Conservation (phyloP, 2,329 filamentous ascomycete species). For the Alternaria sp. region DNA sequence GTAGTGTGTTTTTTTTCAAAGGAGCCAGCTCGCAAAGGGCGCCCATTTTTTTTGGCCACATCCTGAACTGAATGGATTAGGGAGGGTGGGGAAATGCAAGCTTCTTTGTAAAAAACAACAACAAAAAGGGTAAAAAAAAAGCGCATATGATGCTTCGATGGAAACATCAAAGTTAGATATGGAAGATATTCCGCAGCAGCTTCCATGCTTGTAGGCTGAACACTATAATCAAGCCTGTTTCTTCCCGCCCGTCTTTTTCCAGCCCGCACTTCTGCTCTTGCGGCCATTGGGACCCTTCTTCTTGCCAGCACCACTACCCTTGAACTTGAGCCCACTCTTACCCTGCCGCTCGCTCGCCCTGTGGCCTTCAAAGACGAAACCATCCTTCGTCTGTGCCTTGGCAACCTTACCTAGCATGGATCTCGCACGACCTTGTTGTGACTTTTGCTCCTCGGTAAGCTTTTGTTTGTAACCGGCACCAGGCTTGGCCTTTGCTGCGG, state of each 20-base stretch:
- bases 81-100: no score
- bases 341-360: constrained; percentile 73
- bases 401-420: constrained; percentile 77
- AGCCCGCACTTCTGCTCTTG: constrained; percentile 56
- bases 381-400: constrained; percentile 70
- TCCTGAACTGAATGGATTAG: no score
- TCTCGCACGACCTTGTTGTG: constrained; percentile 74
- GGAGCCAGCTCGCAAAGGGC: no score
- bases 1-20: no score
- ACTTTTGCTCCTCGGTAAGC: constrained; percentile 72
- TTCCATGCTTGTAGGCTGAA: not conserved
- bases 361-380: constrained; percentile 82
- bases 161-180: not conserved
- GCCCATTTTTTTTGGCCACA: no score
- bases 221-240: constrained; percentile 24
- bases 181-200: not conserved
- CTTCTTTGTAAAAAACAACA: no score
- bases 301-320: constrained; percentile 57
- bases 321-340: constrained; percentile 67
- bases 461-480: constrained; percentile 73
- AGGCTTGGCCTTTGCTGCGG: constrained; percentile 46
- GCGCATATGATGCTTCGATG: not conserved
- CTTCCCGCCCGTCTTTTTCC: constrained; percentile 54
- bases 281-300: constrained; percentile 56
- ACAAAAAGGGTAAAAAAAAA: no score